Evolutionary conservation across 2,329 filamentous ascomycete species (phyloP), one percentile per base, ranked within the genome.

Genomic region (Cladophialophora bantiana): DNA sequence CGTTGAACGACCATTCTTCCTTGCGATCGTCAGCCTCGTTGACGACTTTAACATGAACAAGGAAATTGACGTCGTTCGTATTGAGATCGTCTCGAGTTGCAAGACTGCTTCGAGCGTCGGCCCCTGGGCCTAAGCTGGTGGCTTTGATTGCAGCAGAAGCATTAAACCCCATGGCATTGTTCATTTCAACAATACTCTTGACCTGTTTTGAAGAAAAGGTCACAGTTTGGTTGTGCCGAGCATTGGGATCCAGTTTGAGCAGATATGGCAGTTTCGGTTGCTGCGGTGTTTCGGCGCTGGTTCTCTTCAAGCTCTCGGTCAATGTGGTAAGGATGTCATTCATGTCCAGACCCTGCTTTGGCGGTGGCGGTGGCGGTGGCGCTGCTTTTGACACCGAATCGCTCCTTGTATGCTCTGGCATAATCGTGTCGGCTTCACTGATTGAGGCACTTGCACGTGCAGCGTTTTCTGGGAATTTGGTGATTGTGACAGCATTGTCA

Each of bases 41-140:
- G 61, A 64, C 61, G 13, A 64, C 61, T 13, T 64, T 64, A 53
- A 64, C 61, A n/a, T 64, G 61, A 13, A 64, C 54, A 12, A 64
- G 61, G 54, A 57, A 64, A 38, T 64, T 64, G 35, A 64, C 54
- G 32, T 64, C 61, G 42, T 58, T 64, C 35, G 52, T 50, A 7
- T 48, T 57, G 20, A 62, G 42, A 34, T 62, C 59, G 7, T 35
- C 31, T 9, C 48, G 45, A n/a, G 59, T 62, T 15, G 59, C 59
- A 36, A 62, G 59, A 20, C 48, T 62, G 48, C 45, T 40, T 38
- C 59, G 36, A 40, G 59, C 59, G 35, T 62, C 59, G 3, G 59
- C 59, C 2, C 45, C 48, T 1, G 59, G 59, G 31, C 59, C 59
- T 18, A 62, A 20, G 35, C 59, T 62, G n/a, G 59, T 62, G 48